Evolutionary conservation across 176 grass and related monocot species (phyloP).

Genomic region (Avena sativa): DNA sequence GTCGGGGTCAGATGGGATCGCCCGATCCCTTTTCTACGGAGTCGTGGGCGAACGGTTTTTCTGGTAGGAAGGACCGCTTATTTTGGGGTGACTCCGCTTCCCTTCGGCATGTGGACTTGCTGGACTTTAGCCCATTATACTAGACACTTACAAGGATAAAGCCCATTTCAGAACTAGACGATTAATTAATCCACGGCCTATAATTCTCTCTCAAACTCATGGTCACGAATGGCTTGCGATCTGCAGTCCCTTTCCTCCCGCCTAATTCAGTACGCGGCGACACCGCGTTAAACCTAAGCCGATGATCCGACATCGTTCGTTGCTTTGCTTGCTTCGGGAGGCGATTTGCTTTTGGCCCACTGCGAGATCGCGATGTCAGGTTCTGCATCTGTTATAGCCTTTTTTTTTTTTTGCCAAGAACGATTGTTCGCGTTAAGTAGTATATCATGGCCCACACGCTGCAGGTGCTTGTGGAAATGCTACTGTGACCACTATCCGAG

Average conservation of each 20-base stretch:
- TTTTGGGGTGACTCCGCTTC: too few species aligned
- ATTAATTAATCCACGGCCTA: too few species aligned
- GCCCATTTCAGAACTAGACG: too few species aligned
- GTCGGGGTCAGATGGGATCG: too few species aligned
- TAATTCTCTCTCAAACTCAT: too few species aligned
- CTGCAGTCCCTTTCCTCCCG: not conserved
- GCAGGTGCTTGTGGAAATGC: not conserved
- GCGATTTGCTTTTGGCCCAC: not conserved
- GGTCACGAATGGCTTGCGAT: not conserved
- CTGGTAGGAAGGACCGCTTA: too few species aligned
- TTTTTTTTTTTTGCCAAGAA: not conserved
- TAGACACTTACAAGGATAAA: too few species aligned
- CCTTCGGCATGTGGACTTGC: too few species aligned
- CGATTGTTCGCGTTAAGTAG: not conserved
- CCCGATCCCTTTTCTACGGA: too few species aligned
- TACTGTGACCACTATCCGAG: not conserved
- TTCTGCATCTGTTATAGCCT: not conserved
- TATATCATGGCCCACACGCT: not conserved
- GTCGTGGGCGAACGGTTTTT: too few species aligned
- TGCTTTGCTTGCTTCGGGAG: not conserved
- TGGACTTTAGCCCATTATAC: too few species aligned
- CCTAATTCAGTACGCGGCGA: not conserved
- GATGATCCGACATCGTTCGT: not conserved
- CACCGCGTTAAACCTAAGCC: not conserved
- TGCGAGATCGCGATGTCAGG: not conserved